Base-by-base conservation (phyloP, 176 grass and related monocot species). In the Carex littledalei region DNA sequence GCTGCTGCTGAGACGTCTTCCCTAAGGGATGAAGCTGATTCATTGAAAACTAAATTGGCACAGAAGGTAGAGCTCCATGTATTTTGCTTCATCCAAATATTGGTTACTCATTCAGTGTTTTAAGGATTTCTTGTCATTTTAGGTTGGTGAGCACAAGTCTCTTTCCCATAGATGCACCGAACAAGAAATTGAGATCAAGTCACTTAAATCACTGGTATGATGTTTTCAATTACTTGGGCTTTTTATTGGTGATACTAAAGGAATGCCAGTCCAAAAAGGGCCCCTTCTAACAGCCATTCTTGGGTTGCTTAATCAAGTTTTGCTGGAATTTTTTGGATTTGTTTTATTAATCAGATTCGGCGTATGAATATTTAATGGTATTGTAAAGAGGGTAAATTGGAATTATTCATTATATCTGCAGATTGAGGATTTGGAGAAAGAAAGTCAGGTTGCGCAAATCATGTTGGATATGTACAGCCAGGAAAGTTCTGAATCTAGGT, bases 401-500 rank as follows among this genome's bases (percentile, higher is more conserved):
- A 63, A 67, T 63, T 68, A 58, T 45, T 41, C 32, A 57, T 78
- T 13, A 26, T 86, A 84, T 93, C 3, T 84, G 84, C 89, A 98
- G 95, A 78, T 98, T 83, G 89, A 94, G 73, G 88, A 81, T 9
- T 86, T 94, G 86, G 93, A 94, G 85, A 81, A 89, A 63, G 90
- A 94, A 91, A 94, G 91, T 65, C 91, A 93, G 86, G 91, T 89
- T 84, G 63, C 92, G 53, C 88, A 94, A 87, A 93, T 86, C 70
- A 88, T 94, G 70, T 86, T 93, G 88, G 95, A 94, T 89, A 98
- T 93, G 91, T 88, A 93, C 39, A 87, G 79, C 12, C 84, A 93
- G 86, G 93, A 89, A 93, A 90, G 83, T 92, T 88, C 85, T 54
- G 91, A 92, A 78, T 87, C 88, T 59, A 94, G 95, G 95, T 98